phyloP scores from a whole-genome alignment of 1,284 basidiomycete genomes.

The Clitocybe nebularis region DNA sequence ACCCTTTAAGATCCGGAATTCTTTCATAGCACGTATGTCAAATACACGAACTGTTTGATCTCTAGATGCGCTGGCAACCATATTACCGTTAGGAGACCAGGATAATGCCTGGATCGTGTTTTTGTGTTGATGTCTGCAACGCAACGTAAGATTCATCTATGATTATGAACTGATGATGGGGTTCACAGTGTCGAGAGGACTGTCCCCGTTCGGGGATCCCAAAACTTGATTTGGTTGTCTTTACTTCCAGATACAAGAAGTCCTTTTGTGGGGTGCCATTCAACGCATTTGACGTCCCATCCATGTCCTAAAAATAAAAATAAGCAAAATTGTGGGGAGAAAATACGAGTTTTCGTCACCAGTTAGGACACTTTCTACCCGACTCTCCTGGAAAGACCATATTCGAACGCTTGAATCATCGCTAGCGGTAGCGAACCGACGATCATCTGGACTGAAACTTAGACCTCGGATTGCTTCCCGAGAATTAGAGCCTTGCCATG shows the following conservation, averaged over 20 bases:
- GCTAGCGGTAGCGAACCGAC: constrained; percentile 88
- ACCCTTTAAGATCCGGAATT: constrained; percentile 86
- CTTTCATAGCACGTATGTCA: constrained; percentile 97
- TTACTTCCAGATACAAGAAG: constrained; percentile 93
- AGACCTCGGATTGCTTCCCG: constrained; percentile 88
- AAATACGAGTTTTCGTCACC: constrained; percentile 41
- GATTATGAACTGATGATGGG: constrained; percentile 30
- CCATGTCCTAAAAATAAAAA: constrained; percentile 72
- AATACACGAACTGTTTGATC: constrained; percentile 97
- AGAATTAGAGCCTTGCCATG: constrained; percentile 79
- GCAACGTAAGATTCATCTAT: neutral
- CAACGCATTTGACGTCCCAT: constrained; percentile 98
- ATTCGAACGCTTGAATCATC: constrained; percentile 94
- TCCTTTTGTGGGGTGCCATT: constrained; percentile 98
- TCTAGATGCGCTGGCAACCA: constrained; percentile 90
- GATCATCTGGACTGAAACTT: constrained; percentile 90
- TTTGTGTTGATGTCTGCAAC: constrained; percentile 86
- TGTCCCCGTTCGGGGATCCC: constrained; percentile 92
- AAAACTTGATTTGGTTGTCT: constrained; percentile 98
- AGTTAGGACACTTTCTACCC: constrained; percentile 83
- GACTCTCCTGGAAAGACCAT: constrained; percentile 92
- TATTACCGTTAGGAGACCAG: constrained; percentile 92
- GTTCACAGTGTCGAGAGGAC: constrained; percentile 85
- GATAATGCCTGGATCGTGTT: constrained; percentile 91
- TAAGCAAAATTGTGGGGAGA: neutral